Percentiles rank a stretch among this genome's conserved stretches.
Evolutionary conservation across 2,329 filamentous ascomycete genomes (phyloP).

Genomic region (Colletotrichum gloeosporioides): DNA sequence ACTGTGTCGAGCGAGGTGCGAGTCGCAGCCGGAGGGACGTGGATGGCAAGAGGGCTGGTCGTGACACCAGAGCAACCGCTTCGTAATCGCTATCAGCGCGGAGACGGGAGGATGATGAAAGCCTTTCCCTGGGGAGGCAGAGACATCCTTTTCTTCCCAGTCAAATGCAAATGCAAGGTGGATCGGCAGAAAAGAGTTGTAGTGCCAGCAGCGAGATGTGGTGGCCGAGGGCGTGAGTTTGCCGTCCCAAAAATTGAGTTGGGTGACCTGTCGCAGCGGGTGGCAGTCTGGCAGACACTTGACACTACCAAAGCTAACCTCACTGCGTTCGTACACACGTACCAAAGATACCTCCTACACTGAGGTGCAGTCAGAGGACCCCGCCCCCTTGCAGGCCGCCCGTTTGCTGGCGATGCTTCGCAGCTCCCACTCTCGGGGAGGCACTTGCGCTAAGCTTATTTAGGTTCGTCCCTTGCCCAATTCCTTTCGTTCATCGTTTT

Average conservation of each 20-base stretch:
- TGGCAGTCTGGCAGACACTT: constrained; percentile 15
- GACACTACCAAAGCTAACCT: constrained; percentile 1
- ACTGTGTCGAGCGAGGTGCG: not conserved
- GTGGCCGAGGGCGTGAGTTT: constrained; percentile 4
- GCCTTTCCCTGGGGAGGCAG: not conserved
- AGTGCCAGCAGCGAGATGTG: not conserved
- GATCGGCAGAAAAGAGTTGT: not conserved
- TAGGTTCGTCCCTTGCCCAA: constrained; percentile 4
- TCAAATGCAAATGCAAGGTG: not conserved
- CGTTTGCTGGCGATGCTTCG: constrained; percentile 8
- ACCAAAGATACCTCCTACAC: not conserved
- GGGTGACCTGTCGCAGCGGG: constrained; percentile 17
- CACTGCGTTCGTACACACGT: not conserved
- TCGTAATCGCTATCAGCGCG: constrained; percentile 7
- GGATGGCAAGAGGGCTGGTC: not conserved
- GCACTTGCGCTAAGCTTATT: constrained; percentile 12
- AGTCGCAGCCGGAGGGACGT: not conserved
- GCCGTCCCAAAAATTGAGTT: constrained; percentile 19
- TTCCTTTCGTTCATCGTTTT: not conserved
- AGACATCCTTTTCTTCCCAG: not conserved
- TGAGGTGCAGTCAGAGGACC: not conserved
- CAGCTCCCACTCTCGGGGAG: constrained; percentile 11
- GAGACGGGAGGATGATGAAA: not conserved
- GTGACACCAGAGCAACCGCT: not conserved
- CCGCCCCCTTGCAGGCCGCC: not conserved